Percentiles rank a stretch among this genome's conserved stretches.
phyloP scores from a whole-genome alignment of 768 basidiomycete species.

The Obba rivulosa region DNA sequence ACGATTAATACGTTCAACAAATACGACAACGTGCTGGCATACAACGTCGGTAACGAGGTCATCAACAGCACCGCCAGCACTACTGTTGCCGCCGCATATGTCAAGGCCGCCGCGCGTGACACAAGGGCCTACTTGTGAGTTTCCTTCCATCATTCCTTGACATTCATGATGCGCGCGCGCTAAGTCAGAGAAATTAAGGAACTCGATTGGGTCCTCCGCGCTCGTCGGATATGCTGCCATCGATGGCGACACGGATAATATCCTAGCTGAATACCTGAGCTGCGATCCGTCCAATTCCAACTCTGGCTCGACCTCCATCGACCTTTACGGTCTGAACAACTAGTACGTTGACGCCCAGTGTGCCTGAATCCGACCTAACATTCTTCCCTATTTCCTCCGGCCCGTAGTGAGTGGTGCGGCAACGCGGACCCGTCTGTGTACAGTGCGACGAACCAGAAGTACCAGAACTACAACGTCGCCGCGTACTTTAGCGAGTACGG shows the following conservation, averaged over 20 bases:
- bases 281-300: constrained; percentile 58
- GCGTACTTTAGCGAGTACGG: constrained; percentile 93
- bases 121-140: constrained; percentile 77
- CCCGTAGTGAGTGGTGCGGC: constrained; percentile 77
- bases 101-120: constrained; percentile 91
- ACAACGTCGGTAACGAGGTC: constrained; percentile 86
- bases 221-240: constrained; percentile 87
- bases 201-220: constrained; percentile 54
- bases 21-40: constrained; percentile 87
- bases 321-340: constrained; percentile 84
- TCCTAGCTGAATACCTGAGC: constrained; percentile 72
- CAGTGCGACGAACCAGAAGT: constrained; percentile 47
- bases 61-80: constrained; percentile 49
- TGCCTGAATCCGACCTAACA: not conserved
- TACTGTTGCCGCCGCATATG: constrained; percentile 67
- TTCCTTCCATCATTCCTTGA: not conserved
- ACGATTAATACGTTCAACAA: constrained; percentile 79
- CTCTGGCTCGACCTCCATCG: constrained; percentile 61
- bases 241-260: constrained; percentile 54
- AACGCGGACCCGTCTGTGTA: constrained; percentile 52
- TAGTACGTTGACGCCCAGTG: constrained; percentile 47
- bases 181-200: constrained; percentile 30
- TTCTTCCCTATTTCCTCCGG: constrained; percentile 3
- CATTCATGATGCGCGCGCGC: not conserved
- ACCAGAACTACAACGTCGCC: constrained; percentile 62